Evolutionary conservation across 257 asterid species (phyloP), one percentile per base, ranked within the genome.

Genomic region (Nicotiana tabacum): DNA sequence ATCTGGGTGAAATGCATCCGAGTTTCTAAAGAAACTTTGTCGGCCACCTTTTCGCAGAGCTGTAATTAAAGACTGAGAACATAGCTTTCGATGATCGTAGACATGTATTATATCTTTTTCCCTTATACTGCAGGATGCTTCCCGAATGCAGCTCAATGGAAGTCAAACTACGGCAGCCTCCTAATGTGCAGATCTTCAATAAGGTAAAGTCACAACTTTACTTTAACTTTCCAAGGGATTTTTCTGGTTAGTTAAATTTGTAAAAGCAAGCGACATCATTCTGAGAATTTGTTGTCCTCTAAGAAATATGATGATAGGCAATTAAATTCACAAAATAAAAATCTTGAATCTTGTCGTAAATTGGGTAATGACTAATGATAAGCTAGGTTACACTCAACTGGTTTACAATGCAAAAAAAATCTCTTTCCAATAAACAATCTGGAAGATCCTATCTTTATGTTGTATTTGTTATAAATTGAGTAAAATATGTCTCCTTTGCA

Each of bases 41-140:
- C 27, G 80, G 27, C 43, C 15, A 48, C 29, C 53, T 74, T 74
- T 74, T 74, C 15, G 2, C 7, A 24, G 62, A 13, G 79, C 43
- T 48, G 79, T 13, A 74, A 74, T 48, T 70, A 46, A 72, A 27
- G 70, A 30, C 24, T 39, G 77, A 72, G 78, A 11, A 11, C 60
- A 24, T 6, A 33, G 37, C 37, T 46, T 72, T 33, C 46, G 60
- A 72, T 70, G 37, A 12, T 72, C 27, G 2, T 18, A 24, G 78
- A 32, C 78, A 11, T 72, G 60, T 21, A 13, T 48, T n/a, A 48
- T 76, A 76, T 27, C 3, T 51, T 76, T 51, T 76, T 32, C 46
- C 27, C 27, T 27, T 27, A 29, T 76, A 15, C 43, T 76, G 64
- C 80, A 76, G 80, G 80, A 76, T 76, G 64, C 80, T 48, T 76